Evolutionary conservation across 805 yeast species (phyloP), one percentile per base, ranked within the genome.

Genomic region (Myxozyma neglecta): DNA sequence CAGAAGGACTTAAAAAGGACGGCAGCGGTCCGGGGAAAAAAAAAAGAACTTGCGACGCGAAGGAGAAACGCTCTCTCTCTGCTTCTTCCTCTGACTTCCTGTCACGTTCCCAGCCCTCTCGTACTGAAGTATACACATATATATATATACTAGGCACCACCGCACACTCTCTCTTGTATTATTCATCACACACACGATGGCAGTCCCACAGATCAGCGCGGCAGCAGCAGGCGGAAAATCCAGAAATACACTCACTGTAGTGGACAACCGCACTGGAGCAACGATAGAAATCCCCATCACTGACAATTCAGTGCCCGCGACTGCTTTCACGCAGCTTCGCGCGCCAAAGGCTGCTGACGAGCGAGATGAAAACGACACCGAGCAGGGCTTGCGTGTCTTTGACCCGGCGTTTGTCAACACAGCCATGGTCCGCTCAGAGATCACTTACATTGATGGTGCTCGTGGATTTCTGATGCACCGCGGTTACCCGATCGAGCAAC

Each of bases 231-330:
- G 4, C 29, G 29, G 29, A 2, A 56, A 56, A 37, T 58, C 61
- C 6, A 32, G 49, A 14, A 56, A 63, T 40, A 32, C 66, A 14
- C n/a, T 63, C 59, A 63, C 66, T 16, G 65, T 63, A 49, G 49
- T 46, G 44, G 66, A 63, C 64, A 63, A 63, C 62, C 66, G 66
- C 49, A 63, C 66, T 39, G 66, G 66, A 50, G 61, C 61, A 49
- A 18, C 57, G 14, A 47, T 60, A 46, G 66, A 63, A 47, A 43
- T 63, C 40, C 57, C 46, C 16, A 61, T 63, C 60, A 52, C 52
- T 18, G 18, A 63, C 56, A 63, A 63, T 57, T 63, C 66, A 29
- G 49, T 63, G 20, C 66, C 66, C 18, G 66, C 66, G 8, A 52
- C 66, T 13, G 66, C 66, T 20, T 61, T 63, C 39, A 14, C 56